phyloP scores from a whole-genome alignment of 345 rosid species.

The Physaria fendleri region DNA sequence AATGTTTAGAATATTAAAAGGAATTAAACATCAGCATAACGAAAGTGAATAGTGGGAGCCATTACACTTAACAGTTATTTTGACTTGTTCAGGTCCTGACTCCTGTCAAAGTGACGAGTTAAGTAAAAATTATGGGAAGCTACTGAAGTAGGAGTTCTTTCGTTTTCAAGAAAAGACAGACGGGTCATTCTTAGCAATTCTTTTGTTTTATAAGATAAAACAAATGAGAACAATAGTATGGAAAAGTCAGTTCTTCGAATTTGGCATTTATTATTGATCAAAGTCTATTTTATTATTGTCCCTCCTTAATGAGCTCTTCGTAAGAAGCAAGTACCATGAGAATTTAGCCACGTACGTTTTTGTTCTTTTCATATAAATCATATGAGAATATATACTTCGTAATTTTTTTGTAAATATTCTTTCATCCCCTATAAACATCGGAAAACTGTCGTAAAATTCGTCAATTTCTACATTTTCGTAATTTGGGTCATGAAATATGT shows the following conservation, averaged over 20 bases:
- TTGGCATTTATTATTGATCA: conserved; percentile 1
- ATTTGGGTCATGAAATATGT: no score
- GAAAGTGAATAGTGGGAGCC: conserved; percentile 16
- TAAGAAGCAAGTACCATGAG: neutral
- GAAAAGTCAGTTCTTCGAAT: conserved; percentile 9
- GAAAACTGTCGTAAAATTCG: no score
- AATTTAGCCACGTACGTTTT: neutral
- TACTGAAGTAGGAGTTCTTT: neutral
- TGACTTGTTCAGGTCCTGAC: conserved; percentile 12
- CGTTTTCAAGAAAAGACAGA: conserved; percentile 16
- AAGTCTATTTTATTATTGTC: neutral
- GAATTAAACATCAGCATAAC: neutral
- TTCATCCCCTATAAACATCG: no score
- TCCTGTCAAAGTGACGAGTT: neutral
- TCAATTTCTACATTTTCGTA: no score
- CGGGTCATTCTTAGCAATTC: conserved; percentile 4
- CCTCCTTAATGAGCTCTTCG: neutral
- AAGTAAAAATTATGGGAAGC: neutral
- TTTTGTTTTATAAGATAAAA: conserved; percentile 2
- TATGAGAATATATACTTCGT: no score
- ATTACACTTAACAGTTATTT: neutral
- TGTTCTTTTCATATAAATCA: no score
- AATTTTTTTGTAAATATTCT: no score
- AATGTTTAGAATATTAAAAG: neutral
- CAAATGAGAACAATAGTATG: conserved; percentile 3